Percentiles rank a stretch among this genome's conserved stretches.
phyloP scores from a whole-genome alignment of 805 yeast species.

The Yarrowia deformans region DNA sequence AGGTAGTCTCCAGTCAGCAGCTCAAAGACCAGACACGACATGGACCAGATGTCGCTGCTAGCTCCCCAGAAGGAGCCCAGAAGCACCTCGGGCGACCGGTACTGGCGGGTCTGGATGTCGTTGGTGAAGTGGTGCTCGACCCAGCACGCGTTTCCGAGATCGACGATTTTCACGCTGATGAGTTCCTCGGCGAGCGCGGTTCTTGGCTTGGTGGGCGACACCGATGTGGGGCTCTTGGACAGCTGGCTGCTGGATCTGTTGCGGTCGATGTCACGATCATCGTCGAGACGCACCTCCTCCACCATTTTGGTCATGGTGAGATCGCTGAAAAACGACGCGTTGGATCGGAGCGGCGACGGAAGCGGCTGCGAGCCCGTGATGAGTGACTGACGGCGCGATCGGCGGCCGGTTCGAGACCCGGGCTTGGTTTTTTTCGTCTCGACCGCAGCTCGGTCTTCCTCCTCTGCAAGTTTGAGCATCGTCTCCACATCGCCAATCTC shows the following conservation, averaged over 20 bases:
- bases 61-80: slow-evolving; percentile 92
- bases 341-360: slow-evolving; percentile 82
- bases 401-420: slow-evolving; percentile 40
- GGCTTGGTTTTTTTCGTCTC: slow-evolving; percentile 47
- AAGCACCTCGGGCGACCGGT: slow-evolving; percentile 88
- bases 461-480: slow-evolving; percentile 73
- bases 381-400: slow-evolving; percentile 69
- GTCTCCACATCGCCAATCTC: slow-evolving; percentile 85
- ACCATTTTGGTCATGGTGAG: slow-evolving; percentile 40
- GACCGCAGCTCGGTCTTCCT: slow-evolving; percentile 58
- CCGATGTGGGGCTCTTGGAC: slow-evolving; percentile 40
- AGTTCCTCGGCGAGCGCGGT: slow-evolving; percentile 55
- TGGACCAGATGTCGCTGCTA: slow-evolving; percentile 94
- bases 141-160: slow-evolving; percentile 92
- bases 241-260: background rate
- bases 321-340: slow-evolving; percentile 42
- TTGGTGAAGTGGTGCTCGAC: slow-evolving; percentile 79
- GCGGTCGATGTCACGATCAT: background rate
- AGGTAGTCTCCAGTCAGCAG: slow-evolving; percentile 91
- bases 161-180: slow-evolving; percentile 87
- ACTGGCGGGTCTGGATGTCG: slow-evolving; percentile 91
- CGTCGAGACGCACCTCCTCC: slow-evolving; percentile 26
- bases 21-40: slow-evolving; percentile 90
- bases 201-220: slow-evolving; percentile 41
- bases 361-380: slow-evolving; percentile 92